phyloP scores from a whole-genome alignment of 2,329 filamentous ascomycete species.

The Xylaria sp. region DNA sequence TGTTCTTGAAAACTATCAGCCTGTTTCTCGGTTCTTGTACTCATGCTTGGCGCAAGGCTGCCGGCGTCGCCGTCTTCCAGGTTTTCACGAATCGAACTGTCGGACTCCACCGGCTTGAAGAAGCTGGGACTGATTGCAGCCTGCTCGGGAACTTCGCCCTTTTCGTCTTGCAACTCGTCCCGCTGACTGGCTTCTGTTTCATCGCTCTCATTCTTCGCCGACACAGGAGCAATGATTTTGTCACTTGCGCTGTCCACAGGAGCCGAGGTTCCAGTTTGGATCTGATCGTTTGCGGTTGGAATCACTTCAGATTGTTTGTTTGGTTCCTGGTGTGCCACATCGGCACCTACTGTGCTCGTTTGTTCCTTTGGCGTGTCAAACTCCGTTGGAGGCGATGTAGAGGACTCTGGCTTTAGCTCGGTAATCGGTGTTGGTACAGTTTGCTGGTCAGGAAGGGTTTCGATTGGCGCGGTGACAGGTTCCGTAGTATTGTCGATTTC shows the following conservation, averaged over 20 bases:
- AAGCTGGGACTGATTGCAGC: background rate
- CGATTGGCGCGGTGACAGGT: background rate
- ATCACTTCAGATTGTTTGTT: background rate
- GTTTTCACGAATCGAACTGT: background rate
- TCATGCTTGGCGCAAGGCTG: slow-evolving; percentile 21
- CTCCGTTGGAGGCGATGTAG: slow-evolving; percentile 32
- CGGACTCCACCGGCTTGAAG: slow-evolving; percentile 3
- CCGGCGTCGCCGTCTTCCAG: slow-evolving; percentile 12
- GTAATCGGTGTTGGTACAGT: background rate
- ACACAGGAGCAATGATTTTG: slow-evolving; percentile 11
- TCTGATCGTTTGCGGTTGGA: slow-evolving; percentile 8
- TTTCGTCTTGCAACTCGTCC: slow-evolving; percentile 11
- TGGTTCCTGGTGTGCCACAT: slow-evolving; percentile 5
- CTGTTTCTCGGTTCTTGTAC: slow-evolving; percentile 31
- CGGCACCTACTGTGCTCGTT: slow-evolving; percentile 17
- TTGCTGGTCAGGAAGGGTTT: slow-evolving; percentile 5
- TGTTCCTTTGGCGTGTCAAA: slow-evolving; percentile 41
- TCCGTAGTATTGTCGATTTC: slow-evolving; percentile 6
- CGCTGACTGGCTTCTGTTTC: slow-evolving; percentile 32
- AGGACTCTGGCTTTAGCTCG: slow-evolving; percentile 8
- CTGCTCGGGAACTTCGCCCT: slow-evolving; percentile 4
- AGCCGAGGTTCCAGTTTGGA: slow-evolving; percentile 11
- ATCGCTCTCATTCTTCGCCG: slow-evolving; percentile 38
- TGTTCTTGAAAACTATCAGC: slow-evolving; percentile 8
- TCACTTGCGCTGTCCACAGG: slow-evolving; percentile 18